Evolutionary conservation across 805 yeast species (phyloP), one percentile per base, ranked within the genome.

Genomic region (Candida rishiriensis): DNA sequence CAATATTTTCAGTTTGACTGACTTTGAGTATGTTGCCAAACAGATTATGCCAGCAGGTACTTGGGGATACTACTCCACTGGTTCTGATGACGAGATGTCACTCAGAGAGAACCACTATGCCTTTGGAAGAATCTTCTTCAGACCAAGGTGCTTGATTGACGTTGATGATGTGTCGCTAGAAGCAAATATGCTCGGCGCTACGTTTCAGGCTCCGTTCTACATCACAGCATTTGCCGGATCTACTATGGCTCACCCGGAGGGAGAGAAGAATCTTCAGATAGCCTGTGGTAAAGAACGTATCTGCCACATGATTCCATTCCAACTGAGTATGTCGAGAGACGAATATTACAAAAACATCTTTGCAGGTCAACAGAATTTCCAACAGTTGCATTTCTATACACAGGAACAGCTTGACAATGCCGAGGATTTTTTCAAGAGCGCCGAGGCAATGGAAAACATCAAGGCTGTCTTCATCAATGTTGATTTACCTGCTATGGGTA

Each of bases 51-150:
- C 84, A 26, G 76, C 76, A 33, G 76, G 78, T 15, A 95, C 90
- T 0, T 86, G 96, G 88, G 90, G 90, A 17, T 91, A 91, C 61
- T 90, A 85, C 60, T 82, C 93, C 1, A 82, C 93, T 5, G 98
- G 93, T 7, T 76, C 95, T 15, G 96, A 89, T 61, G 97, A 90
- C 63, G 98, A 90, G 66, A 78, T 90, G 53, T 76, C 96, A 0
- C 57, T 85, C 47, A 75, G 97, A 53, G 96, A 89, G 59, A 90
- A 91, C 66, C 97, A 88, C 61, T 74, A 81, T 40, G 93, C 96
- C 1, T 90, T 76, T 66, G 93, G 86, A 51, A 71, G 96, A 29
- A 78, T 89, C 38, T 88, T 85, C 66, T 91, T 91, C 71, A 80
- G 85, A 50, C 98, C 98, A 13, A 71, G 75, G 46, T 74, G 90